These are phyloP conservation scores for Volvox africanus DNA, from an alignment of 139 green algal genomes.

Conservation along the genomic window DNA sequence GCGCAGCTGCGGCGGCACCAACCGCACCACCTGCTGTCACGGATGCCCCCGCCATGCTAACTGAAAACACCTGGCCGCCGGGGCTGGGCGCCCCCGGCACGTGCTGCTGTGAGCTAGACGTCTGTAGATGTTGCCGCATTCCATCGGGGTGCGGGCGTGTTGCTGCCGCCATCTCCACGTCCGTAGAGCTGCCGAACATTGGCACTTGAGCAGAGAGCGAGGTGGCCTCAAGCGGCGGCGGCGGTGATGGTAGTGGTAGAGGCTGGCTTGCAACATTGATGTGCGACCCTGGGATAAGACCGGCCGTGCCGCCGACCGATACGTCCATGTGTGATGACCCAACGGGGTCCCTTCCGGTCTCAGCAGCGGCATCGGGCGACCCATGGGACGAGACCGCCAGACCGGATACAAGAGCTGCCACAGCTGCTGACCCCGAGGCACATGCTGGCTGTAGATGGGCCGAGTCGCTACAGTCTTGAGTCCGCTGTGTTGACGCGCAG, in stretches of 20 bases:
- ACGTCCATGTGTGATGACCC: not conserved
- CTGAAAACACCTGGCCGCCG: not conserved
- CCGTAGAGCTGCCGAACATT: not conserved
- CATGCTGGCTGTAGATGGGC: not conserved
- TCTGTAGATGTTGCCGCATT: not conserved
- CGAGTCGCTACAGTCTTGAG: not conserved
- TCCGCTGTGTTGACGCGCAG: not conserved
- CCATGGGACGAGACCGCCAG: constrained; percentile 37
- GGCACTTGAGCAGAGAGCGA: not conserved
- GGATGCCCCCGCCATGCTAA: not conserved
- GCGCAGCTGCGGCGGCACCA: not conserved
- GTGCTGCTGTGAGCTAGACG: not conserved
- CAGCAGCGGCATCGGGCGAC: not conserved
- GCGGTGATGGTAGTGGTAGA: too few relatives aligned
- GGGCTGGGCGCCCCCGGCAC: not conserved
- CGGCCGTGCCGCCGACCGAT: not conserved
- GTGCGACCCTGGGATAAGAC: not conserved
- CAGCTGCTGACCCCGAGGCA: constrained; percentile 3
- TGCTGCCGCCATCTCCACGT: constrained; percentile 15
- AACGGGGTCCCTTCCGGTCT: not conserved
- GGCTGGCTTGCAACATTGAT: not conserved
- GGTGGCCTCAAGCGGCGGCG: not conserved
- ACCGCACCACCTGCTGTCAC: not conserved
- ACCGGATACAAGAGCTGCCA: constrained; percentile 29
- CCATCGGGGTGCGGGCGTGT: not conserved